phyloP scores from a whole-genome alignment of 495 filamentous ascomycete species.

The Aspergillus haitiensis region DNA sequence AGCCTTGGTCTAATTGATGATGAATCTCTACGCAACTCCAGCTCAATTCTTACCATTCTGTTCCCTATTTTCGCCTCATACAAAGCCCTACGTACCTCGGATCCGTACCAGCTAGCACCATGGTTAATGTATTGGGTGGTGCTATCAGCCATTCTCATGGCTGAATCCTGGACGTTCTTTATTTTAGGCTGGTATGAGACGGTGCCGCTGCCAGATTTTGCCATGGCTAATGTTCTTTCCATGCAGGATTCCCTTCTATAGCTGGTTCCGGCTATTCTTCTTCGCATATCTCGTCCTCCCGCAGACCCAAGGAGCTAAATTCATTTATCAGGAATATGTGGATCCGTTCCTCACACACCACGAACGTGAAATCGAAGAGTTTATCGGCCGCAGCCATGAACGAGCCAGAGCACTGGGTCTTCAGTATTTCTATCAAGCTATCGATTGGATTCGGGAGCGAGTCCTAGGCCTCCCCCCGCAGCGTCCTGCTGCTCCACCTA shows the following conservation, averaged over 20 bases:
- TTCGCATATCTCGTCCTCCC: constrained; percentile 97
- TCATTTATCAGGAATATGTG: constrained; percentile 80
- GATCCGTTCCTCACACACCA: constrained; percentile 87
- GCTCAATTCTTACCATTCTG: constrained; percentile 83
- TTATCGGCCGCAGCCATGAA: constrained; percentile 82
- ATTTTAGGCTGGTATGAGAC: constrained; percentile 70
- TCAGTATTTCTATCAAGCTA: constrained; percentile 73
- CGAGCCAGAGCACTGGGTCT: constrained; percentile 75
- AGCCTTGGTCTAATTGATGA: constrained; percentile 29
- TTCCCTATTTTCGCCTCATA: constrained; percentile 97
- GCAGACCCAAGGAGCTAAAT: constrained; percentile 85
- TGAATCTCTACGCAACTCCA: constrained; percentile 25
- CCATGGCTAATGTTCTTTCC: not conserved
- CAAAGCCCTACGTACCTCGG: constrained; percentile 91
- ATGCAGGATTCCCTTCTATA: constrained; percentile 85
- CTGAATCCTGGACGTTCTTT: constrained; percentile 85
- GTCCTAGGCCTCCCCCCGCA: constrained; percentile 68
- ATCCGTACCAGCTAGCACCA: constrained; percentile 89
- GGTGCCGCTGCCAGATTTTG: not conserved
- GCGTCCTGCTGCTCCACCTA: constrained; percentile 47
- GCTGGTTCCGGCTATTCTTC: constrained; percentile 83
- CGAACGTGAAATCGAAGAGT: constrained; percentile 84
- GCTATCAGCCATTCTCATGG: constrained; percentile 72
- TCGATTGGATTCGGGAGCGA: constrained; percentile 73
- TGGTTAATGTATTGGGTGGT: constrained; percentile 99